Conservation (phyloP, 2,329 filamentous ascomycete species). For the Diaporthe eres region DNA sequence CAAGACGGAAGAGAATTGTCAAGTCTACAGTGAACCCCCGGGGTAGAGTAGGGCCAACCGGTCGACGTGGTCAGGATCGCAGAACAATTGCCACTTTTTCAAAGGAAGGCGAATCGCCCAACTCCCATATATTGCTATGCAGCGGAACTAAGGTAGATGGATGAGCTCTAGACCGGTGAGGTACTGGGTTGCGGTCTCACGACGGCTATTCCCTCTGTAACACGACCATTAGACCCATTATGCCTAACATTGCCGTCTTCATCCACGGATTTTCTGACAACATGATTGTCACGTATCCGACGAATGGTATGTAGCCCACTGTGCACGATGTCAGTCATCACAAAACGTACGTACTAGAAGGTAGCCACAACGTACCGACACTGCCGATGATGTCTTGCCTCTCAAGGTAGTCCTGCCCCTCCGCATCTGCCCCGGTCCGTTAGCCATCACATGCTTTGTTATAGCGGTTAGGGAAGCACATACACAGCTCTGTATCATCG, state of each 20-base stretch:
- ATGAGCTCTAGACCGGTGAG: background rate
- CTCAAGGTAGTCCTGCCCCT: constrained; percentile 87
- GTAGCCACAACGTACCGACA: constrained; percentile 60
- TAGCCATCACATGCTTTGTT: background rate
- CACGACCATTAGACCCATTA: constrained; percentile 96
- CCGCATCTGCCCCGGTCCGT: constrained; percentile 67
- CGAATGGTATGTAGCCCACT: constrained; percentile 90
- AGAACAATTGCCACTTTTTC: no score
- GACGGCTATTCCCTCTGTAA: constrained; percentile 85
- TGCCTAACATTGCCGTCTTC: constrained; percentile 92
- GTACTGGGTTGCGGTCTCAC: background rate
- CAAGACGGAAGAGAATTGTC: background rate
- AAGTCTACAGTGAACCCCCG: background rate
- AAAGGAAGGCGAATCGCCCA: background rate
- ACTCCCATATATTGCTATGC: background rate
- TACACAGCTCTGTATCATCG: constrained; percentile 84
- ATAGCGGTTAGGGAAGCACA: background rate
- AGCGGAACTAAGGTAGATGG: background rate
- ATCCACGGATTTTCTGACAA: constrained; percentile 96
- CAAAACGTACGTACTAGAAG: background rate
- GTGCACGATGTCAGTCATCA: background rate
- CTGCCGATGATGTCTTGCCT: constrained; percentile 93
- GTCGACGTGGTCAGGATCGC: background rate
- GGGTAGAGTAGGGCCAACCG: background rate
- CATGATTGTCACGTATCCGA: constrained; percentile 97